Percentiles rank a stretch among this genome's conserved stretches.
These are phyloP conservation scores for Chenopodium album DNA, from an alignment of 148 eudicot species.

Conservation along the genomic window DNA sequence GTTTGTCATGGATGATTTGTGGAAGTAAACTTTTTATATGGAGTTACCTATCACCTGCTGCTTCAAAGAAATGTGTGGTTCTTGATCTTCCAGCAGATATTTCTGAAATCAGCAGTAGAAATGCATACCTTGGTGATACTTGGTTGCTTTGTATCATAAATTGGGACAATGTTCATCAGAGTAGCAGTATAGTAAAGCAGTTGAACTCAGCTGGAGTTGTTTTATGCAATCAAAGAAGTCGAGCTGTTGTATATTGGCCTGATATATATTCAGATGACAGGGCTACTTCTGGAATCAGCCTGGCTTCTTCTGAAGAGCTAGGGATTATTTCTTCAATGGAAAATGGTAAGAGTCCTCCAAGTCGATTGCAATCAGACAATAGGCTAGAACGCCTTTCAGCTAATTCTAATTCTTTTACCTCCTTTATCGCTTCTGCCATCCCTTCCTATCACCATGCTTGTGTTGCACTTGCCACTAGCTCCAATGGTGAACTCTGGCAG, in stretches of 20 bases:
- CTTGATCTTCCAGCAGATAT: slow-evolving; percentile 63
- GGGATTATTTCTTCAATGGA: slow-evolving; percentile 33
- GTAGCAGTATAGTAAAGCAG: slow-evolving; percentile 36
- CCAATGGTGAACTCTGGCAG: slow-evolving; percentile 76
- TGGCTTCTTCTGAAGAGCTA: slow-evolving; percentile 46
- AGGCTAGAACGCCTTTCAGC: slow-evolving; percentile 40
- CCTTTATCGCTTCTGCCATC: slow-evolving; percentile 69
- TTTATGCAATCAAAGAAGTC: slow-evolving; percentile 61
- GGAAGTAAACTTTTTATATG: slow-evolving; percentile 74
- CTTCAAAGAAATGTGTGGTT: slow-evolving; percentile 65
- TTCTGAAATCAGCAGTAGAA: slow-evolving; percentile 37
- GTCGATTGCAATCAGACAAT: slow-evolving; percentile 32
- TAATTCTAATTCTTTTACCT: slow-evolving; percentile 49
- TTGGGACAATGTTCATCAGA: slow-evolving; percentile 49
- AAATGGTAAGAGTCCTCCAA: slow-evolving; percentile 39
- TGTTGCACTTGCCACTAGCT: slow-evolving; percentile 78
- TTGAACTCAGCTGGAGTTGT: slow-evolving; percentile 62
- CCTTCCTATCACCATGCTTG: slow-evolving; percentile 44
- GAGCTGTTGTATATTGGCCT: slow-evolving; percentile 72
- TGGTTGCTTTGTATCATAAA: slow-evolving; percentile 67
- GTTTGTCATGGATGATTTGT: slow-evolving; percentile 80
- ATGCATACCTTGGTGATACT: slow-evolving; percentile 36
- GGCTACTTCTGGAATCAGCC: slow-evolving; percentile 40
- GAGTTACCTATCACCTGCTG: slow-evolving; percentile 74
- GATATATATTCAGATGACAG: slow-evolving; percentile 56